Evolutionary conservation across 306 rosid genomes (phyloP), one percentile per base, ranked within the genome.

Genomic region (Senna tora): DNA sequence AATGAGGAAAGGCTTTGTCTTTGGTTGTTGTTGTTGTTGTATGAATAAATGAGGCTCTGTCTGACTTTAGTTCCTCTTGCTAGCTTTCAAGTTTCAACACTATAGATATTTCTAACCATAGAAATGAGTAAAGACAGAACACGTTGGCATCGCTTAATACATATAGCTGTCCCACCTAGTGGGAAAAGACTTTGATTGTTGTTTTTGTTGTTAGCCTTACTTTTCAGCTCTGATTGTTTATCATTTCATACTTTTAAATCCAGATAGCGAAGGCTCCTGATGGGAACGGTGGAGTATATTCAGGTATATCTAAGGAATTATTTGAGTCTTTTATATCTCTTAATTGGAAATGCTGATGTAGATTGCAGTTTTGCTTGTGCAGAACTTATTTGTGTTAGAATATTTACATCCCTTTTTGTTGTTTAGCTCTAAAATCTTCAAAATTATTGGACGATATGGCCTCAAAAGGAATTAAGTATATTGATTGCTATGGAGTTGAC

Each of bases 401-500:
- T 61, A 57, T 14, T n/a, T 20, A 45, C 50, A 45, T 42, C 47
- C 46, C 43, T 9, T 57, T 21, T 61, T 78, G 32, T 56, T 62
- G 43, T 79, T 89, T 90, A 87, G 98, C 98, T 76, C 80, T 93
- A 47, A 90, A 86, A 70, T 83, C 64, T 38, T 84, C 98, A 28
- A 84, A 75, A 51, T 77, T 93, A 74, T 77, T 93, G 83, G 98
- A 93, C 66, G 98, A 93, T 70, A 93, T 93, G 98, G 87, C 98
- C 45, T 66, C 79, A 17, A 85, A 72, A 86, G 98, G 98, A 76
- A 84, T 93, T 39, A 93, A 90, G 80, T 90, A 88, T 70, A 76
- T 90, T 77, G 98, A 93, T 79, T 93, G 97, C 90, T 90, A 90
- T 53, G 98, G 98, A 69, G 98, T 93, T 30, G 98, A 93, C 82